Conservation (phyloP, 2,329 filamentous ascomycete genomes). For the Metarhizium anisopliae region DNA sequence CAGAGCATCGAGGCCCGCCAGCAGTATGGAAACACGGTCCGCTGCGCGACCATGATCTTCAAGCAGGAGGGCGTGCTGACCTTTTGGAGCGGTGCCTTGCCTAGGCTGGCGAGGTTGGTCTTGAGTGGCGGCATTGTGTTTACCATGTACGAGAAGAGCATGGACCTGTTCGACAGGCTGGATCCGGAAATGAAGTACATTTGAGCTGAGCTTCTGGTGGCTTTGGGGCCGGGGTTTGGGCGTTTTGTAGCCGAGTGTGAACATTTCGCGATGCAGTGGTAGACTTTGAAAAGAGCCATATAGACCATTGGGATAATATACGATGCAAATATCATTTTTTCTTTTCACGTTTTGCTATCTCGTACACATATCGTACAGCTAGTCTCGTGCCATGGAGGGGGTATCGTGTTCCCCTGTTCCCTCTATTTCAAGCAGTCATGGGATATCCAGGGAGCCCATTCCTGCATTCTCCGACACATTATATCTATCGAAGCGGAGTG, state of each 20-base stretch:
- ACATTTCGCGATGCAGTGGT: neutral
- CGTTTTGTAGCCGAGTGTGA: neutral
- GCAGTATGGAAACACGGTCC: slow-evolving; percentile 79
- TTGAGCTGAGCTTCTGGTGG: slow-evolving; percentile 27
- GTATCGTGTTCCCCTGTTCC: slow-evolving; percentile 2
- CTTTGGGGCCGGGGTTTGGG: neutral
- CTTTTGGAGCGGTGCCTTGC: slow-evolving; percentile 90
- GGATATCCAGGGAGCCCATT: neutral
- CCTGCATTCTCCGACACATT: neutral
- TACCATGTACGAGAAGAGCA: slow-evolving; percentile 96
- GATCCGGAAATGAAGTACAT: slow-evolving; percentile 84
- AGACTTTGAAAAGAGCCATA: neutral
- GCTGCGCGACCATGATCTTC: slow-evolving; percentile 75
- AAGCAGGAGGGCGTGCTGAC: slow-evolving; percentile 82
- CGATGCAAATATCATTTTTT: slow-evolving; percentile 4
- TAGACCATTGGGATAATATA: neutral
- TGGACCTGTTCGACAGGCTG: slow-evolving; percentile 70
- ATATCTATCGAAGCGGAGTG: neutral
- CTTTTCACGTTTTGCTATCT: slow-evolving; percentile 7
- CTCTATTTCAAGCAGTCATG: neutral
- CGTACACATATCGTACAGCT: slow-evolving; percentile 9
- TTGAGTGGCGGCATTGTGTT: slow-evolving; percentile 96
- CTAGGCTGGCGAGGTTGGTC: slow-evolving; percentile 73
- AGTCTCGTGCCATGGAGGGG: neutral
- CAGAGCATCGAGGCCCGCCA: slow-evolving; percentile 81